A percentile compares a stretch with the other conserved stretches of the same genome.
phyloP scores from a whole-genome alignment of 2,329 filamentous ascomycete genomes.

The Aspergillus novoparasiticus region DNA sequence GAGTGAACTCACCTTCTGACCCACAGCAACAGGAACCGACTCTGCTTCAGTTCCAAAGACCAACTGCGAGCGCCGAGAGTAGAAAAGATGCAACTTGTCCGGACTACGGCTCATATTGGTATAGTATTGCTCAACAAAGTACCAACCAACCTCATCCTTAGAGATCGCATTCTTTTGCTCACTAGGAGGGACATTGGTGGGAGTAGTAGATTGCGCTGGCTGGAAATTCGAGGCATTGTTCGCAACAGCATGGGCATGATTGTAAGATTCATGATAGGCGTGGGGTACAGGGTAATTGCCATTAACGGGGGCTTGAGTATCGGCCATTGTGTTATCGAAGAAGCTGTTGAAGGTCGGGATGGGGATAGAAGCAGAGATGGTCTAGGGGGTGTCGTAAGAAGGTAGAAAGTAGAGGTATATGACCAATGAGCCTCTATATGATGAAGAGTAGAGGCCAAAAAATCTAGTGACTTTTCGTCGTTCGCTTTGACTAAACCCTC shows the following conservation, averaged over 20 bases:
- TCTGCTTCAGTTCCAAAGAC: conserved; percentile 91
- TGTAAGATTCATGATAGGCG: conserved; percentile 41
- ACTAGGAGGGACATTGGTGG: conserved; percentile 39
- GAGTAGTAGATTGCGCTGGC: conserved; percentile 43
- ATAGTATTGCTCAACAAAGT: conserved; percentile 99
- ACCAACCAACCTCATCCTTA: conserved; percentile 98
- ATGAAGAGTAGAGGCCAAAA: conserved; percentile 14
- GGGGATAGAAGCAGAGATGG: conserved; percentile 1
- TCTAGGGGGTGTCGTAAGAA: not conserved
- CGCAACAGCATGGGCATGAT: conserved; percentile 35
- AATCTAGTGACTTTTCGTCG: conserved; percentile 24
- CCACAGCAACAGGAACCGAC: conserved; percentile 80
- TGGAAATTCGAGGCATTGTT: conserved; percentile 42
- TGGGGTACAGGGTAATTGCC: conserved; percentile 46
- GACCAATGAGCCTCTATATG: conserved; percentile 21
- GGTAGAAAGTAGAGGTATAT: conserved; percentile 9
- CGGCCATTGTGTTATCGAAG: conserved; percentile 38
- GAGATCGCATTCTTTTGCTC: conserved; percentile 52
- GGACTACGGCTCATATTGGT: conserved; percentile 93
- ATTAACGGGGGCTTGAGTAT: conserved; percentile 45
- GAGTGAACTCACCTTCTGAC: conserved; percentile 70
- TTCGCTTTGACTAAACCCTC: not conserved
- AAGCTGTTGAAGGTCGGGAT: conserved; percentile 13
- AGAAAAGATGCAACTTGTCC: conserved; percentile 94
- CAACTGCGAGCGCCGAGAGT: conserved; percentile 93